These are phyloP conservation scores for Chalara sp. DNA, from an alignment of 2,329 filamentous ascomycete species.

Conservation along the genomic window DNA sequence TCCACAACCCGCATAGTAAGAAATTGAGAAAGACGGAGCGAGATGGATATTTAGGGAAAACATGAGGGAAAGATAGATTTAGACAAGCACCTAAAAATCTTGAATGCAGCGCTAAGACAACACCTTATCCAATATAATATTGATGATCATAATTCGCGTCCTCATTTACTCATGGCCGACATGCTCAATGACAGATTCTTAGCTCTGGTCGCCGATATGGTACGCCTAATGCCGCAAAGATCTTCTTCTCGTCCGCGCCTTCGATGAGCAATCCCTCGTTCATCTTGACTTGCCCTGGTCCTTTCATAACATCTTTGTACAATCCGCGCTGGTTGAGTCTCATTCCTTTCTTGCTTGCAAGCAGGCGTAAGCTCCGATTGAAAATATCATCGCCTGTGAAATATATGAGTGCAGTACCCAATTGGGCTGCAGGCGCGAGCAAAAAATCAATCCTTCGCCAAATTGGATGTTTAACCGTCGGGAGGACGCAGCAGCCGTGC, in stretches of 20 bases:
- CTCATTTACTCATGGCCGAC: too few relatives aligned
- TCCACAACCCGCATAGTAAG: constrained; percentile 3
- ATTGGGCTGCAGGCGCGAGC: constrained; percentile 70
- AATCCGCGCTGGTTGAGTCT: constrained; percentile 77
- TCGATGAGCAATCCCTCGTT: constrained; percentile 67
- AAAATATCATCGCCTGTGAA: constrained; percentile 96
- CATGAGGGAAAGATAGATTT: too few relatives aligned
- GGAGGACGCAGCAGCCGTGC: constrained; percentile 78
- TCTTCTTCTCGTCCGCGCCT: constrained; percentile 66
- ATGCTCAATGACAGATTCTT: constrained; percentile 55
- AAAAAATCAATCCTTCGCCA: constrained; percentile 85
- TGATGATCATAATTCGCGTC: too few relatives aligned
- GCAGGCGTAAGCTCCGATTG: constrained; percentile 74
- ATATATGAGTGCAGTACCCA: constrained; percentile 84
- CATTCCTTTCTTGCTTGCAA: constrained; percentile 78
- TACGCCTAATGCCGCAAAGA: constrained; percentile 78
- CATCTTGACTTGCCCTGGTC: constrained; percentile 48
- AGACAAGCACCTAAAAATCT: too few relatives aligned
- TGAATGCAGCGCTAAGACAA: too few relatives aligned
- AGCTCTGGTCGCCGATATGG: constrained; percentile 75
- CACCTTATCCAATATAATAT: too few relatives aligned
- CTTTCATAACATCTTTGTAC: constrained; percentile 63
- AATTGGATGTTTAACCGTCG: constrained; percentile 37
- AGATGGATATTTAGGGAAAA: too few relatives aligned
- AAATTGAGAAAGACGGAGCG: too few relatives aligned